Evolutionary conservation across 495 filamentous ascomycete genomes (phyloP).

Genomic region (Neurospora sp.): DNA sequence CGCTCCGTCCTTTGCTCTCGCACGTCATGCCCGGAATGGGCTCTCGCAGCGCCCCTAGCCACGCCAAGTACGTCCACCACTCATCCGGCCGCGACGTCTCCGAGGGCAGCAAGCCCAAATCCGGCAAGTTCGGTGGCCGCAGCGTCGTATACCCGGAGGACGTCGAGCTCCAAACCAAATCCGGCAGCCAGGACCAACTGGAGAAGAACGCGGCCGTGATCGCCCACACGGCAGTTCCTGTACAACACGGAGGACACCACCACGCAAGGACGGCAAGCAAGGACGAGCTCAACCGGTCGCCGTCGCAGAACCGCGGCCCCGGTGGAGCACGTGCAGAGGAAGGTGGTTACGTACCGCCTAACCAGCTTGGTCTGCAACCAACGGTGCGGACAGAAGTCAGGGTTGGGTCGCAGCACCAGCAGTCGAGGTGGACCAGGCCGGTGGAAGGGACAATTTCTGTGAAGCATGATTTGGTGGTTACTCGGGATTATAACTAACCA

Average conservation of each 20-base stretch:
- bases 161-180: conserved; percentile 20
- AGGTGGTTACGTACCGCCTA: neutral
- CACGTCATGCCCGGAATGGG: conserved; percentile 25
- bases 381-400: conserved; percentile 16
- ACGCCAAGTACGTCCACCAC: conserved; percentile 12
- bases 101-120: conserved; percentile 2
- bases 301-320: neutral
- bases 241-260: neutral
- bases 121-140: conserved; percentile 8
- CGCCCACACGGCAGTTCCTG: neutral
- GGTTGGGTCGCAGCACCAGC: conserved; percentile 1
- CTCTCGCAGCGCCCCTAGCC: conserved; percentile 5
- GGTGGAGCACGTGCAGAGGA: neutral
- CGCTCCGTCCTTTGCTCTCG: conserved; percentile 40
- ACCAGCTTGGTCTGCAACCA: conserved; percentile 10
- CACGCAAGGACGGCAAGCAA: neutral
- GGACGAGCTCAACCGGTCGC: neutral
- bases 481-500: neutral
- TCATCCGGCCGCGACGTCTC: conserved; percentile 12
- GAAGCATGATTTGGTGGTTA: neutral
- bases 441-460: neutral
- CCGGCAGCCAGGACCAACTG: conserved; percentile 9
- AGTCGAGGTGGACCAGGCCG: neutral
- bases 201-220: neutral
- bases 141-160: conserved; percentile 19